phyloP scores from a whole-genome alignment of 148 eudicot genomes.

The Persicaria maculosa region DNA sequence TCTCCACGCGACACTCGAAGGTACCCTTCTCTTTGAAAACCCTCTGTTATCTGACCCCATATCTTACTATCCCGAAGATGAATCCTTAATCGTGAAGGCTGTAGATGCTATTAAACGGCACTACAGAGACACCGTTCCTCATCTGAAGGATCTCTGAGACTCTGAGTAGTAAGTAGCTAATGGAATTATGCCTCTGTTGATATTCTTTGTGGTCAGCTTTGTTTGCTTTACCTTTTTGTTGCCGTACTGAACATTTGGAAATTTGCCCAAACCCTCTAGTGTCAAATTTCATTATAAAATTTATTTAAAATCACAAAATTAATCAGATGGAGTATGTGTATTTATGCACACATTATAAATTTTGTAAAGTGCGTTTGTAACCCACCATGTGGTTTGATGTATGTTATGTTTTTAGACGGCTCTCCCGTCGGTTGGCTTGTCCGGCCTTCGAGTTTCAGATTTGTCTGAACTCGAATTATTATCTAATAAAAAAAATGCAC shows the following conservation, averaged over 20 bases:
- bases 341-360: no score
- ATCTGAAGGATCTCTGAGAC: slow-evolving; percentile 24
- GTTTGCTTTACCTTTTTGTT: background rate
- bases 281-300: no score
- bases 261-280: background rate
- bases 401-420: no score
- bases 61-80: slow-evolving; percentile 81
- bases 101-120: slow-evolving; percentile 48
- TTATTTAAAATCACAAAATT: no score
- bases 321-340: no score
- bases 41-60: slow-evolving; percentile 73
- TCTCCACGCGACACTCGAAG: slow-evolving; percentile 89
- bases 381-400: no score
- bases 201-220: background rate
- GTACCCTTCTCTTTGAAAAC: slow-evolving; percentile 43
- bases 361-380: no score
- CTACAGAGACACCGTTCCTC: slow-evolving; percentile 33
- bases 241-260: background rate
- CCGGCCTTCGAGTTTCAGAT: no score
- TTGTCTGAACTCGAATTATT: no score
- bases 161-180: slow-evolving; percentile 7
- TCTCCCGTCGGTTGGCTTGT: no score
- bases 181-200: background rate
- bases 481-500: no score
- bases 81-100: slow-evolving; percentile 27